Conservation (phyloP, 164 flowering plant genomes). For the Magnolia officinalis region DNA sequence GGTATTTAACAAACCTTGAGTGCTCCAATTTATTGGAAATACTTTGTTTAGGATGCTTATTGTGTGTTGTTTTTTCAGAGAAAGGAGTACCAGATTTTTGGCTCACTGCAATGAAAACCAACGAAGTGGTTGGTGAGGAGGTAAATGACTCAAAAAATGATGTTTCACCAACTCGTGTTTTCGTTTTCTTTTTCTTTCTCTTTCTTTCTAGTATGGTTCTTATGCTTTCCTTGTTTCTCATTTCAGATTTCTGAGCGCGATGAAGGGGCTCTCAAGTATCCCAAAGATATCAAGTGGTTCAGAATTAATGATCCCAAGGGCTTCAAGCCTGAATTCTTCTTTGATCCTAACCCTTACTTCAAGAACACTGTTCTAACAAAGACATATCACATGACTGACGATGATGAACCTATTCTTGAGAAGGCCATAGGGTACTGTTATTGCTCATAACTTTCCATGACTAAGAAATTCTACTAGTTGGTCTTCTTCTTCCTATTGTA, state of each 20-base stretch:
- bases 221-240: neutral
- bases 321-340: conserved; percentile 49
- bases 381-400: conserved; percentile 50
- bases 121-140: conserved; percentile 74
- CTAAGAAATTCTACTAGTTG: neutral
- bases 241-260: conserved; percentile 76
- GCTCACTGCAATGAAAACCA: conserved; percentile 81
- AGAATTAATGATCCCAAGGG: conserved; percentile 42
- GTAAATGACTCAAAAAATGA: conserved; percentile 23
- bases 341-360: conserved; percentile 41
- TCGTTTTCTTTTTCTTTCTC: neutral
- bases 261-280: conserved; percentile 86
- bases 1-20: conserved; percentile 1
- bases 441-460: neutral
- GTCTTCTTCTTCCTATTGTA: neutral
- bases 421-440: conserved; percentile 42
- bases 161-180: neutral
- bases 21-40: neutral
- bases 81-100: conserved; percentile 91
- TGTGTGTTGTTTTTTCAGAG: conserved; percentile 25
- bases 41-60: conserved; percentile 4
- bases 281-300: conserved; percentile 44
- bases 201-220: neutral
- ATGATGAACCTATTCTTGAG: conserved; percentile 42
- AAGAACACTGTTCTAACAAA: conserved; percentile 40